Evolutionary conservation across 768 basidiomycete genomes (phyloP).

Genomic region (button mushroom (Agaricus bisporus)): DNA sequence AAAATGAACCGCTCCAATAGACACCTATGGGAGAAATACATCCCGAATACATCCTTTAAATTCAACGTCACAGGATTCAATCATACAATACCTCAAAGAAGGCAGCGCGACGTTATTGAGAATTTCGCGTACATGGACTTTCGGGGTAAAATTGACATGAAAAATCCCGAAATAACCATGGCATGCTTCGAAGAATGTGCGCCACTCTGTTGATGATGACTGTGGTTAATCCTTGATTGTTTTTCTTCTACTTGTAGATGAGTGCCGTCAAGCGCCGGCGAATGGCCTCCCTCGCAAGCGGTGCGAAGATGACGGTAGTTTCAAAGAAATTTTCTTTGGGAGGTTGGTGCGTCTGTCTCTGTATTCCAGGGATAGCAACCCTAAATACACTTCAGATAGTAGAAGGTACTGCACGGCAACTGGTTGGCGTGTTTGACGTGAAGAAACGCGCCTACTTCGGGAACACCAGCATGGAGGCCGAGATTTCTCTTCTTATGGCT

Average conservation of each 20-base stretch:
- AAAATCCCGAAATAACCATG: slow-evolving; percentile 64
- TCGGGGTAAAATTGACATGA: slow-evolving; percentile 76
- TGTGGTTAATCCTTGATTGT: background rate
- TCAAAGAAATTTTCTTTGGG: slow-evolving; percentile 74
- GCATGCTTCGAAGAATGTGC: slow-evolving; percentile 86
- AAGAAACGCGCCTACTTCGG: slow-evolving; percentile 90
- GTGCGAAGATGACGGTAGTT: slow-evolving; percentile 60
- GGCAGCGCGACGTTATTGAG: slow-evolving; percentile 66
- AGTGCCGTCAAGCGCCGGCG: slow-evolving; percentile 20
- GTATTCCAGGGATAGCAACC: background rate
- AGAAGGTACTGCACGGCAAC: slow-evolving; percentile 60
- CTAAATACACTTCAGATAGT: slow-evolving; percentile 32
- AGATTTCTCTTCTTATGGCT: slow-evolving; percentile 93
- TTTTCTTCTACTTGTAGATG: slow-evolving; percentile 33
- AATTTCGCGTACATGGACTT: slow-evolving; percentile 84
- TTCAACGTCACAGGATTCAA: slow-evolving; percentile 73
- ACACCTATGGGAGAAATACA: slow-evolving; percentile 52
- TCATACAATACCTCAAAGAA: slow-evolving; percentile 61
- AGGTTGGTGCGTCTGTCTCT: slow-evolving; percentile 61
- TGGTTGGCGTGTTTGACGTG: slow-evolving; percentile 73
- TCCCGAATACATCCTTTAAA: slow-evolving; percentile 69
- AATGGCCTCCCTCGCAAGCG: slow-evolving; percentile 36
- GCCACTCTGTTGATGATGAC: slow-evolving; percentile 16
- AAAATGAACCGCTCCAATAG: slow-evolving; percentile 36
- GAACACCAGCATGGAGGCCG: slow-evolving; percentile 97